phyloP scores from a whole-genome alignment of 108 stramenopile species.

The Nitzschia sp. region DNA sequence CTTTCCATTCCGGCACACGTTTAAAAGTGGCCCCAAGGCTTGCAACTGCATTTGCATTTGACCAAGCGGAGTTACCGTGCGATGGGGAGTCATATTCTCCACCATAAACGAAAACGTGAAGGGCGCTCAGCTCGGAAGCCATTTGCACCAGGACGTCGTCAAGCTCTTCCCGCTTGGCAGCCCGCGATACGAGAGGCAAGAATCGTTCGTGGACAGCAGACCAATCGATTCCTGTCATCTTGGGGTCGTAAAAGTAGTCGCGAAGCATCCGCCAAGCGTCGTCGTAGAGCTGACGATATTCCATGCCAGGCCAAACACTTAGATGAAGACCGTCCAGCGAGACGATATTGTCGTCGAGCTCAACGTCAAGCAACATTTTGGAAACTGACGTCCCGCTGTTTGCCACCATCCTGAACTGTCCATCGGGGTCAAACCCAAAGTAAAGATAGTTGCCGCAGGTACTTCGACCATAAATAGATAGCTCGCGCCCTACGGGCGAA shows the following conservation, averaged over 20 bases:
- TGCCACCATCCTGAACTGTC: constrained; percentile 31
- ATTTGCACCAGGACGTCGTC: constrained; percentile 78
- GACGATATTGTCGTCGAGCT: constrained; percentile 45
- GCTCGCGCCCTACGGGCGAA: neutral
- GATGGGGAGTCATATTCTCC: constrained; percentile 69
- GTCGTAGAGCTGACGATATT: constrained; percentile 73
- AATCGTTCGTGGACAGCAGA: constrained; percentile 58
- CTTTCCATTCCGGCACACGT: constrained; percentile 59
- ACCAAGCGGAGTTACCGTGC: constrained; percentile 29
- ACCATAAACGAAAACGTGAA: constrained; percentile 79
- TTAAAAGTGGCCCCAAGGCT: constrained; percentile 66
- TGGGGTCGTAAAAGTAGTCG: constrained; percentile 72
- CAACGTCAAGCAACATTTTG: constrained; percentile 14
- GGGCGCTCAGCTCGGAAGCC: constrained; percentile 73
- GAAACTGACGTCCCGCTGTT: constrained; percentile 29
- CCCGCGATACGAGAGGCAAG: constrained; percentile 57
- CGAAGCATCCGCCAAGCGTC: constrained; percentile 79
- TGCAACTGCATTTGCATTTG: constrained; percentile 45
- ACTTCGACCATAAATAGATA: constrained; percentile 32
- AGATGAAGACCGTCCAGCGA: constrained; percentile 35
- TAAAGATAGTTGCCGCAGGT: constrained; percentile 39
- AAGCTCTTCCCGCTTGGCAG: constrained; percentile 68
- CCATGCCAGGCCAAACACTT: constrained; percentile 64
- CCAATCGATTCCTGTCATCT: constrained; percentile 69
- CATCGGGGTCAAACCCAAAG: constrained; percentile 36